A percentile compares a stretch with the other conserved stretches of the same genome.
Conservation (phyloP, 441 rosid genomes). For the Metrosideros polymorpha region DNA sequence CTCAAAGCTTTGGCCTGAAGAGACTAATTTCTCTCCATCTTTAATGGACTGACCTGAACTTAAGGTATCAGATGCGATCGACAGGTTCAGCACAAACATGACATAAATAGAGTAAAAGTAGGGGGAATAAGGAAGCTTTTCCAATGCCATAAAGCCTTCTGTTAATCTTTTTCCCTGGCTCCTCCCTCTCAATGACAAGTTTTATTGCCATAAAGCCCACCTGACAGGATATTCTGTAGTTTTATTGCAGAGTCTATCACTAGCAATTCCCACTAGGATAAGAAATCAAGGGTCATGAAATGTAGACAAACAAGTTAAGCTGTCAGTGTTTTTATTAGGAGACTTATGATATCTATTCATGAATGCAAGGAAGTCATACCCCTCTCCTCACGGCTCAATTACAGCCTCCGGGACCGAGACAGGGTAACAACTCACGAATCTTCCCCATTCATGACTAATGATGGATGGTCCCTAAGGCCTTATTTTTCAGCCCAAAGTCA, state of each 20-base stretch:
- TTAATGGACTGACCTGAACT: not conserved
- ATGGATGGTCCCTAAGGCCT: not conserved
- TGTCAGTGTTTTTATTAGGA: not conserved
- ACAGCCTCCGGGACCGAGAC: not conserved
- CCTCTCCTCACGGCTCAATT: not conserved
- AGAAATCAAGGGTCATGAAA: not conserved
- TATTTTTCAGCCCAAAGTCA: not conserved
- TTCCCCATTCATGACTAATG: not conserved
- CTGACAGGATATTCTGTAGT: not conserved
- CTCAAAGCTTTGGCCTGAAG: not conserved
- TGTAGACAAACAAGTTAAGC: not conserved
- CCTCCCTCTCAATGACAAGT: not conserved
- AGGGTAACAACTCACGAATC: not conserved
- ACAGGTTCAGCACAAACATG: not conserved
- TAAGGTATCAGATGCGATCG: too few relatives aligned
- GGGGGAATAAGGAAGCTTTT: not conserved
- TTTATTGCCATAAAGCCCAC: not conserved
- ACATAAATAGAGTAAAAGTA: not conserved
- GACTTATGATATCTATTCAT: not conserved
- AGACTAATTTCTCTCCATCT: not conserved
- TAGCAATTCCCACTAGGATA: not conserved
- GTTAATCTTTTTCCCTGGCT: not conserved
- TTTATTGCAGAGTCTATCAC: not conserved
- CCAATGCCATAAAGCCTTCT: not conserved
- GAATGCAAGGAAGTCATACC: not conserved